These are phyloP conservation scores for Digitaria exilis DNA, from an alignment of 202 grass and related monocot genomes.

Conservation along the genomic window DNA sequence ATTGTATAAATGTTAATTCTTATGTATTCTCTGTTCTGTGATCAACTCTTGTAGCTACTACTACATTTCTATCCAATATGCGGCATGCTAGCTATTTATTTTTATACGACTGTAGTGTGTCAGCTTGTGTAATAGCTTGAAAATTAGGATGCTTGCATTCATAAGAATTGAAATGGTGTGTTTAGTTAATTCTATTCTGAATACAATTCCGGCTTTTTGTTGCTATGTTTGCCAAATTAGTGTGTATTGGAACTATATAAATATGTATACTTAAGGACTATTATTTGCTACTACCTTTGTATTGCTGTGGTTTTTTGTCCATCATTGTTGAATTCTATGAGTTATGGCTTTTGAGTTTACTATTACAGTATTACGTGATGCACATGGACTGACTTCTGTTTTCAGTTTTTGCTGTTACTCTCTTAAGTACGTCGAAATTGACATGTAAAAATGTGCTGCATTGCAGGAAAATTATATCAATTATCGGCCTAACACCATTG, in stretches of 20 bases:
- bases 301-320: background rate
- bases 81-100: background rate
- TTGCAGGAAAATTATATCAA: slow-evolving; percentile 98
- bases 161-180: background rate
- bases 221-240: background rate
- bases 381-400: background rate
- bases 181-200: slow-evolving; percentile 7
- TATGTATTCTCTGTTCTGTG: background rate
- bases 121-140: background rate
- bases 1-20: slow-evolving; percentile 25
- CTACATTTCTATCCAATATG: background rate
- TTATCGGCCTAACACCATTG: slow-evolving; percentile 69
- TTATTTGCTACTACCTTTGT: background rate
- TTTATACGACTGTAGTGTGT: background rate
- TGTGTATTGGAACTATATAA: background rate
- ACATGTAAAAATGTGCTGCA: background rate
- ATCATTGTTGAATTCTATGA: background rate
- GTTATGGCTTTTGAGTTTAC: background rate
- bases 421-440: slow-evolving; percentile 32
- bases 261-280: background rate
- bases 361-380: background rate
- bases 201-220: background rate
- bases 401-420: background rate
- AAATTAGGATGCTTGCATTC: slow-evolving; percentile 13
- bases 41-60: slow-evolving; percentile 2